Evolutionary conservation across 441 rosid species (phyloP).

Genomic region (Eutrema salsugineum): DNA sequence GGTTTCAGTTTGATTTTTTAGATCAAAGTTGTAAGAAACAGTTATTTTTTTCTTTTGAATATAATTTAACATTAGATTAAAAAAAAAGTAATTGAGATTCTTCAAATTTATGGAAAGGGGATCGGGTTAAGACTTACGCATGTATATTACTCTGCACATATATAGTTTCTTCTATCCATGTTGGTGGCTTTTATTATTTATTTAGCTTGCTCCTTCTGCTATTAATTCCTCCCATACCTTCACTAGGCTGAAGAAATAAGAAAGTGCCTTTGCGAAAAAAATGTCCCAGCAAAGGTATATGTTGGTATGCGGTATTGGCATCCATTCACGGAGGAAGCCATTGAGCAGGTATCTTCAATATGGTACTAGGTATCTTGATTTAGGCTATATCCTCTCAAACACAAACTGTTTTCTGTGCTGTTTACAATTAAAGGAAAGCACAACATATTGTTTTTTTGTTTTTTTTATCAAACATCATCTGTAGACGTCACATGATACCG

Average conservation of each 20-base stretch:
- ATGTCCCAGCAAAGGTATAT: constrained; percentile 87
- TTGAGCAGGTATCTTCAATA: constrained; percentile 64
- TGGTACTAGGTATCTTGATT: neutral
- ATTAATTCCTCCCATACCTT: neutral
- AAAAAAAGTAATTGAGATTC: neutral
- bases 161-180: neutral
- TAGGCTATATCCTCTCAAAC: neutral
- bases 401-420: neutral
- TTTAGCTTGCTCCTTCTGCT: neutral
- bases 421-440: neutral
- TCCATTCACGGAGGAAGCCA: constrained; percentile 98
- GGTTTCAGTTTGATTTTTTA: too few species aligned
- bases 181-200: neutral
- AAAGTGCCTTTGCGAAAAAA: constrained; percentile 75
- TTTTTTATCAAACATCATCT: neutral
- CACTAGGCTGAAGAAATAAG: constrained; percentile 84
- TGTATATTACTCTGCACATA: neutral
- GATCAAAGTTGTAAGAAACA: too few species aligned
- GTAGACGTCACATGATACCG: neutral
- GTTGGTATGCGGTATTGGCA: constrained; percentile 99
- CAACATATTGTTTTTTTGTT: neutral
- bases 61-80: too few species aligned
- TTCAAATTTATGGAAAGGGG: neutral
- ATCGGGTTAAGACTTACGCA: neutral
- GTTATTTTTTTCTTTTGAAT: too few species aligned